Evolutionary conservation across 331 rosid species (phyloP), one percentile per base, ranked within the genome.

Genomic region (Rhamnella rubrinervis): DNA sequence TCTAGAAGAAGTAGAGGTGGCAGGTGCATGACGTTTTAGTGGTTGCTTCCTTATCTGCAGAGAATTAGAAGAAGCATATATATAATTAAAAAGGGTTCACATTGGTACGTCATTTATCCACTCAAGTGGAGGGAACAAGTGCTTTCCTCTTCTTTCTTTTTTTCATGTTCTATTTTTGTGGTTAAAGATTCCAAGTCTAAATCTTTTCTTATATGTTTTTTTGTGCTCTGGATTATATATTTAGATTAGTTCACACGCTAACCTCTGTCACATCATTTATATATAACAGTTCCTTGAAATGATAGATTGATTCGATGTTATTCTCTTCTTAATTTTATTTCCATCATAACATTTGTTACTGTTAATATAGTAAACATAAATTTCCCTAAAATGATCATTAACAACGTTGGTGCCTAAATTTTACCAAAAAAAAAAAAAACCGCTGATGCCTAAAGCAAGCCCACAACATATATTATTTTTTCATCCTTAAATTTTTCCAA

Each of bases 171-270:
- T 71, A 44, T 23, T 65, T n/a, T 60, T 80, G 83, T 72, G 71
- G 60, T 77, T 66, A 63, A 72, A 79, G 79, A 79, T 81, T 74
- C 87, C 78, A 77, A 69, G 74, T 60, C 41, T 50, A 62, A 80
- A 40, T 40, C 3, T 44, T 49, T 55, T 52, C 19, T 66, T 6
- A 60, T 31, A 58, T 46, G 39, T 55, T 49, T 31, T 59, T 69
- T 55, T 38, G 16, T 16, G 52, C n/a, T 28, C 16, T 61, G 69
- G 71, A 78, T 66, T 26, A 26, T 26, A 26, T 26, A 26, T 26
- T 26, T 84, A 74, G 58, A 65, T 58, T 74, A 70, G 15, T 63
- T 68, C 46, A 50, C 77, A 79, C 76, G 63, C 85, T 66, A 78
- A 72, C 73, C 71, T 58, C 68, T 23, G 23, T 51, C 66, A 59